These are phyloP conservation scores for Cutaneotrichosporon mucoides DNA, from an alignment of 1,284 basidiomycete genomes.

Conservation along the genomic window DNA sequence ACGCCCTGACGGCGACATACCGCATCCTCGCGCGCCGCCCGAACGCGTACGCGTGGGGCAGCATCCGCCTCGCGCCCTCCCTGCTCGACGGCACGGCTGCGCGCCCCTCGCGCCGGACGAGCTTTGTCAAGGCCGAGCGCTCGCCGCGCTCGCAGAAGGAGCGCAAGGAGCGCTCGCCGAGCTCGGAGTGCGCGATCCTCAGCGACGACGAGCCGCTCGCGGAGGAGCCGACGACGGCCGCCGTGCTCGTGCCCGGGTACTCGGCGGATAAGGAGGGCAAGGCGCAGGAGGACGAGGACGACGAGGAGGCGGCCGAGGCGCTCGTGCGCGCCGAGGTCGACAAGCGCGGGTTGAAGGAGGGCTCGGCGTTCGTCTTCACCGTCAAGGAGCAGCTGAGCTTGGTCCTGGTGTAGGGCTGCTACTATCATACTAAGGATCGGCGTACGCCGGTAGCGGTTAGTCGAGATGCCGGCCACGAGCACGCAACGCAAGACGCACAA, in stretches of 20 bases:
- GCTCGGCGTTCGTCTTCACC: constrained; percentile 40
- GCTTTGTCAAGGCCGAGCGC: constrained; percentile 23
- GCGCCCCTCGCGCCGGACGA: constrained; percentile 25
- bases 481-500: no score
- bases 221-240: neutral
- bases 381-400: constrained; percentile 43
- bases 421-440: no score
- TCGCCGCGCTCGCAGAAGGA: neutral
- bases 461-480: no score
- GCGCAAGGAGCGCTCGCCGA: neutral
- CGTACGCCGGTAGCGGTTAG: no score
- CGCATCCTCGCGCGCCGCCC: constrained; percentile 41
- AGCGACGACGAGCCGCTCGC: constrained; percentile 7
- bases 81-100: constrained; percentile 17
- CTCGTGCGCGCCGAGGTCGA: constrained; percentile 37
- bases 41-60: constrained; percentile 35
- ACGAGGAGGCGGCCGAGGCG: constrained; percentile 37
- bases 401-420: constrained; percentile 36
- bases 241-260: neutral
- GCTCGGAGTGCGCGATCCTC: neutral
- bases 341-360: constrained; percentile 35
- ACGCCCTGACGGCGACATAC: constrained; percentile 39
- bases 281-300: constrained; percentile 30
- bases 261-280: neutral
- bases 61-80: constrained; percentile 41